Base-by-base conservation (phyloP, 306 rosid genomes). In the Pterocarpus santalinus region DNA sequence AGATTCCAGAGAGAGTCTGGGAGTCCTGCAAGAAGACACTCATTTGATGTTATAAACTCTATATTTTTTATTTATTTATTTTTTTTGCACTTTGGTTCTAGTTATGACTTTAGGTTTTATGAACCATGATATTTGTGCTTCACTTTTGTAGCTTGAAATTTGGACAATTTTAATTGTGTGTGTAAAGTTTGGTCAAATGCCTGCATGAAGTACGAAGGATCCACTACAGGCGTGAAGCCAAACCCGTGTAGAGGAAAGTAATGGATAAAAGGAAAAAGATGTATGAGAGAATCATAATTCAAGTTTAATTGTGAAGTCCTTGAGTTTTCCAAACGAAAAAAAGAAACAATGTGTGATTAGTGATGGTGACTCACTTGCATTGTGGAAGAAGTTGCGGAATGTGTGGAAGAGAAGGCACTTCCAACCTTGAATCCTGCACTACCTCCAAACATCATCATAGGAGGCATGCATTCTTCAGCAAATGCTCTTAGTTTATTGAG, bases 401-500 rank as follows among this genome's bases (percentile, higher is more conserved):
- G 34, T 14, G 3, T 3, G 43, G 77, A 44, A 65, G 34, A 6
- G 64, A 60, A 61, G 58, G 33, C 22, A 60, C 13, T 16, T 81
- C 56, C 69, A 39, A 80, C 64, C 49, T 69, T 8, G 65, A 57
- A 47, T 75, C 36, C 67, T 43, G 64, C 7, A 36, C 15, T 2
- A 33, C 69, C 39, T 32, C 79, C 58, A 77, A 63, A 79, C 75
- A 85, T 56, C 65, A 77, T 61, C 65, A 74, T 35, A 36, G 61
- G 2, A 0, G 84, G 71, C 94, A 81, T 83, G 84, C 51, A 86
- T 6, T 80, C 88, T 46, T 95, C 91, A 8, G 95, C 93, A 35
- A 91, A 68, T 5, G 33, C 67, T 84, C 94, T 90, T 41, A 93
- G 70, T 64, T 90, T 86, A 72, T 93, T 89, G 46, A 95, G 94